These are phyloP conservation scores for Fusarium zealandicum DNA, from an alignment of 2,329 filamentous ascomycete species.

Conservation along the genomic window DNA sequence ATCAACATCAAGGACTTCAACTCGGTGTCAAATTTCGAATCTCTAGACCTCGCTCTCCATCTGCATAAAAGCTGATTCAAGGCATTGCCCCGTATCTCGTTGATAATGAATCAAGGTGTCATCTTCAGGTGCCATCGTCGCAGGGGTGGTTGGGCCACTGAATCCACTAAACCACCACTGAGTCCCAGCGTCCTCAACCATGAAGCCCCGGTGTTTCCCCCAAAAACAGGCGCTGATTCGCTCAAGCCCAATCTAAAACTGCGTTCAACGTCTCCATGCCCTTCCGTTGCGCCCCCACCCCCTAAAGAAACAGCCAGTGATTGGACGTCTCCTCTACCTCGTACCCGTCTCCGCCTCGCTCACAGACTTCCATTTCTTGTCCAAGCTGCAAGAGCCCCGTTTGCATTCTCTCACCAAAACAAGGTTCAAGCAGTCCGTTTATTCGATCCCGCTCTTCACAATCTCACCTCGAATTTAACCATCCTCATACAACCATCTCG, in stretches of 20 bases:
- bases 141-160: constrained; percentile 14
- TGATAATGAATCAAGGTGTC: constrained; percentile 29
- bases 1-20: too few species aligned
- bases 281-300: constrained; percentile 15
- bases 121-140: constrained; percentile 24
- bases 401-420: constrained; percentile 30
- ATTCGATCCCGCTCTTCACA: constrained; percentile 25
- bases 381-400: constrained; percentile 26
- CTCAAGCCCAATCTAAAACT: neutral
- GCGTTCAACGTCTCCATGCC: constrained; percentile 15
- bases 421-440: constrained; percentile 33
- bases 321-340: neutral
- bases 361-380: constrained; percentile 11
- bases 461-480: constrained; percentile 24
- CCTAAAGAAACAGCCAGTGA: constrained; percentile 34
- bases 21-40: neutral
- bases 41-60: too few species aligned
- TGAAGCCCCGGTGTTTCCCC: too few species aligned
- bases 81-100: neutral
- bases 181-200: neutral
- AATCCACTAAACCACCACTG: constrained; percentile 13
- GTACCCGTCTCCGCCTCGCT: neutral
- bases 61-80: neutral
- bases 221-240: constrained; percentile 8
- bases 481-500: constrained; percentile 23